Base-by-base conservation (phyloP, 768 basidiomycete genomes). In the Amanita molliuscula region DNA sequence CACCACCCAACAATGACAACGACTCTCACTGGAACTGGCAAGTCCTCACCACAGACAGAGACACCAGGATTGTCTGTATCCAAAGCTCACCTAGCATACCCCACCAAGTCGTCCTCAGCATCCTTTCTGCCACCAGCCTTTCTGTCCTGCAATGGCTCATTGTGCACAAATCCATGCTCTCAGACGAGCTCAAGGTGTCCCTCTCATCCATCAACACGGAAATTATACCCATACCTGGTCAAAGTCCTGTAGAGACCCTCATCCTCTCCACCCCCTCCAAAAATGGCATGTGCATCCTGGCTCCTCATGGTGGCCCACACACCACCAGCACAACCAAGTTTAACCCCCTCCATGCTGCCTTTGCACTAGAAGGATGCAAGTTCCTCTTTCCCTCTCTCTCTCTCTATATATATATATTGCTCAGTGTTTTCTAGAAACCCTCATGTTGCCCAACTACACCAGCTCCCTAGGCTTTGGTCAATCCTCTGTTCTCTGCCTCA, bases 381-480 rank as follows among this genome's bases (percentile, higher is more conserved):
- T 64, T 13, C n/a, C 31, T 31, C 31, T 9, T 31, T 3, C 34
- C 16, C 7, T 4, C 25, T 20, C 10, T 28, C 15, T n/a, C n/a
- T n/a, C n/a, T n/a, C n/a, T n/a, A n/a, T n/a, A n/a, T n/a, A n/a
- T n/a, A n/a, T 13, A 18, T 41, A n/a, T 25, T 23, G 36, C n/a
- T n/a, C n/a, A n/a, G n/a, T n/a, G n/a, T n/a, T 20, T 20, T 46
- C 18, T 23, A 48, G 84, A 81, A 55, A 79, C 77, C 0, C 50
- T 85, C 6, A 78, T 77, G 1, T 53, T 75, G 10, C 77, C 78
- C 0, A 86, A 85, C 59, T 87, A 88, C 59, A 81, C 78, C 0
- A 84, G 85, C 0, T 81, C 81, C 0, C 62, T 73, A 28, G 85
- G 85, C 3, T 85, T 70, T 50, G 84, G 84, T 0, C 77, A 87